Evolutionary conservation across 2,329 filamentous ascomycete genomes (phyloP).

Genomic region (Diaporthe sp.): DNA sequence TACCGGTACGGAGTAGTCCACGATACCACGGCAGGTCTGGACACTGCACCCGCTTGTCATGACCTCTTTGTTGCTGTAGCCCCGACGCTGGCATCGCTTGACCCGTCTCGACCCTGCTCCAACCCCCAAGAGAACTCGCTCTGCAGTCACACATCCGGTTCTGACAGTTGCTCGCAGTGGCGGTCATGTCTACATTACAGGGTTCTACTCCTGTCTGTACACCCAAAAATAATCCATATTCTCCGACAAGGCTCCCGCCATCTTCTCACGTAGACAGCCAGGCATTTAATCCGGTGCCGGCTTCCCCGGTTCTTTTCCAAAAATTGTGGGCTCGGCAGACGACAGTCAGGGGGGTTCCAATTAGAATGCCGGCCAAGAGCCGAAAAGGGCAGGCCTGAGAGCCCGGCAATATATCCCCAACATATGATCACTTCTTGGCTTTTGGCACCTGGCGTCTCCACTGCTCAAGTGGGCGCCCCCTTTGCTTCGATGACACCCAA

Average conservation of each 20-base stretch:
- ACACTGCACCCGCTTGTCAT: too few species aligned
- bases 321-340: background rate
- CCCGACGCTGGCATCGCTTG: background rate
- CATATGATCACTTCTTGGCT: slow-evolving; percentile 18
- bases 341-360: background rate
- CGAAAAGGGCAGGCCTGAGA: slow-evolving; percentile 11
- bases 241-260: too few species aligned
- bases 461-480: background rate
- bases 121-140: too few species aligned
- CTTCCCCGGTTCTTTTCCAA: background rate
- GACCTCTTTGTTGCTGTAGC: too few species aligned
- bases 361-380: slow-evolving; percentile 10
- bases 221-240: too few species aligned
- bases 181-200: too few species aligned
- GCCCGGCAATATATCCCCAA: slow-evolving; percentile 11
- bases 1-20: too few species aligned
- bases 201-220: too few species aligned
- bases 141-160: too few species aligned
- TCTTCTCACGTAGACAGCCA: background rate
- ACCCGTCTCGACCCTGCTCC: background rate
- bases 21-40: too few species aligned
- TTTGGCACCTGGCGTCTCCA: background rate
- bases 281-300: slow-evolving; percentile 15
- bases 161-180: too few species aligned
- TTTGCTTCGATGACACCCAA: slow-evolving; percentile 14